phyloP scores from a whole-genome alignment of 1,284 basidiomycete genomes.

The Inonotus hispidus region DNA sequence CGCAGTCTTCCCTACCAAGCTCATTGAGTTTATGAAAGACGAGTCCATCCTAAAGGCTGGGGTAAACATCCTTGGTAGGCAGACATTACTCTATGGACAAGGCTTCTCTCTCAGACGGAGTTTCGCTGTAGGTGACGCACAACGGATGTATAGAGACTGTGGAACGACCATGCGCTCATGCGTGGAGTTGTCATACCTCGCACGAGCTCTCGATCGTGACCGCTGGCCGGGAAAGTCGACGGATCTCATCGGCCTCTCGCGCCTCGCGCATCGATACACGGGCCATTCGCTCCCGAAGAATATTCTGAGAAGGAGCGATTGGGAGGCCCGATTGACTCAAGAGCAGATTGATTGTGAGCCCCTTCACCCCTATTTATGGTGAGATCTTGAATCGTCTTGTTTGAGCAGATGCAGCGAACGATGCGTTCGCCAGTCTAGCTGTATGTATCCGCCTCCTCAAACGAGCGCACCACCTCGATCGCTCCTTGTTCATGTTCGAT shows the following conservation, averaged over 20 bases:
- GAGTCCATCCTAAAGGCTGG: constrained; percentile 54
- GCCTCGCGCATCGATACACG: constrained; percentile 55
- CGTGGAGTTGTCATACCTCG: constrained; percentile 63
- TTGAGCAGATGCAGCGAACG: constrained; percentile 62
- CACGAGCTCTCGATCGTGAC: constrained; percentile 50
- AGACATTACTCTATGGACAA: neutral
- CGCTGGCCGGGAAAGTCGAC: constrained; percentile 11
- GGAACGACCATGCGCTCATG: constrained; percentile 46
- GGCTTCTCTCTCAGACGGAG: too few species aligned
- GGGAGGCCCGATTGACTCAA: constrained; percentile 45
- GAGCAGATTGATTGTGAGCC: constrained; percentile 55
- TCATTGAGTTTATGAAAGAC: constrained; percentile 46
- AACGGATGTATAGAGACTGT: constrained; percentile 56
- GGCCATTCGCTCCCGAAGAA: constrained; percentile 49
- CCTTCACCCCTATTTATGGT: neutral
- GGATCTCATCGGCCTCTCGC: constrained; percentile 49
- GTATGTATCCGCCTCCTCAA: constrained; percentile 41
- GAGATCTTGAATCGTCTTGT: constrained; percentile 5
- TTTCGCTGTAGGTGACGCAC: constrained; percentile 48
- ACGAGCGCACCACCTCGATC: constrained; percentile 30
- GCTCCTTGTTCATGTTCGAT: constrained; percentile 54
- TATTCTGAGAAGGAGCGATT: constrained; percentile 57
- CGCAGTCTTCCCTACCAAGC: constrained; percentile 49
- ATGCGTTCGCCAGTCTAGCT: constrained; percentile 54
- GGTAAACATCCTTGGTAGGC: constrained; percentile 61